Percentiles rank a stretch among this genome's conserved stretches.
Evolutionary conservation across 108 stramenopile species (phyloP).

Genomic region (Discostella pseudostelligera): DNA sequence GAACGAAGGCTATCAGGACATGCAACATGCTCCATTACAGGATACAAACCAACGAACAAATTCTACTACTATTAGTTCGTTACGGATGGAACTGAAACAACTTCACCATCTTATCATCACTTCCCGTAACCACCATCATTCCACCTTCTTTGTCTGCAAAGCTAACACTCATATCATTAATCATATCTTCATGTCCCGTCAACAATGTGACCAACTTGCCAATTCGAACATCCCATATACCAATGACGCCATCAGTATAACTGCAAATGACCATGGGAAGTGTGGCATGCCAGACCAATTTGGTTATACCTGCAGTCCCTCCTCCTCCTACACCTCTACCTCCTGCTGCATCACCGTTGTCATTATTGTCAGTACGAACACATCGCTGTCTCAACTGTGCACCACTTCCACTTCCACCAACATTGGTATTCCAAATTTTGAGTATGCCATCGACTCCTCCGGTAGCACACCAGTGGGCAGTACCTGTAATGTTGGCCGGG

Average conservation of each 20-base stretch:
- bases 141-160: conserved; percentile 32
- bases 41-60: too few relatives aligned
- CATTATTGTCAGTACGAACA: not conserved
- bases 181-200: conserved; percentile 85
- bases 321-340: not conserved
- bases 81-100: conserved; percentile 52
- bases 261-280: conserved; percentile 73
- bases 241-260: conserved; percentile 73
- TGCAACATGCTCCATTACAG: too few relatives aligned
- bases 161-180: conserved; percentile 74
- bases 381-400: conserved; percentile 36
- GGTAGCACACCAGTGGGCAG: conserved; percentile 84
- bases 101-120: conserved; percentile 80
- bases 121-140: conserved; percentile 67
- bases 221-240: conserved; percentile 90
- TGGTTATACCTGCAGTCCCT: conserved; percentile 58
- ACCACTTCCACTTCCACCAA: conserved; percentile 11
- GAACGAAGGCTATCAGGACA: too few relatives aligned
- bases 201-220: conserved; percentile 63
- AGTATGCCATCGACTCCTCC: conserved; percentile 84
- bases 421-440: conserved; percentile 86
- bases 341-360: too few relatives aligned
- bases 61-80: too few relatives aligned
- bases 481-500: conserved; percentile 43
- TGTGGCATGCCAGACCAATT: conserved; percentile 80